phyloP scores from a whole-genome alignment of 1,284 basidiomycete species.

The Cutaneotrichosporon sp. region DNA sequence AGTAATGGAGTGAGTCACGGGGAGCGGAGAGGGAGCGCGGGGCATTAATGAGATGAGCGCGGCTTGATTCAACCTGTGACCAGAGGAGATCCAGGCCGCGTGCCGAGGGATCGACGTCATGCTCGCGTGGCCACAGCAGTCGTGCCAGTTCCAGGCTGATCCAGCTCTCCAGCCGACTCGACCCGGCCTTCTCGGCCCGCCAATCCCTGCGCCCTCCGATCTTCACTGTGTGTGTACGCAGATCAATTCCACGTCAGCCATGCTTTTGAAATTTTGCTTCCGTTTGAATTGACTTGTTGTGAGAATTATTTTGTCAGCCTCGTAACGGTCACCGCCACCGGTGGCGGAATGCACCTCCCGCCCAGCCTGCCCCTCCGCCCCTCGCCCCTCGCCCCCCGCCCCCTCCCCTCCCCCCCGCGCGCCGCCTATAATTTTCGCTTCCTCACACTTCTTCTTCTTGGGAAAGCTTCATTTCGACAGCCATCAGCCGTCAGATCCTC shows the following conservation, averaged over 20 bases:
- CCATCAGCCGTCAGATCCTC: conserved; percentile 18
- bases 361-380: background rate
- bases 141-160: too few relatives aligned
- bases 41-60: conserved; percentile 3
- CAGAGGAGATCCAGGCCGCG: too few relatives aligned
- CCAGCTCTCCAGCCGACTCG: background rate
- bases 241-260: conserved; percentile 6
- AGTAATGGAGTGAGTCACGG: background rate
- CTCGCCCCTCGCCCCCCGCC: background rate
- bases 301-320: background rate
- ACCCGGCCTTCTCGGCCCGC: too few relatives aligned
- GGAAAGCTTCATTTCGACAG: conserved; percentile 24
- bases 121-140: background rate
- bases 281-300: background rate
- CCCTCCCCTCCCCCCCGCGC: background rate
- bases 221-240: too few relatives aligned
- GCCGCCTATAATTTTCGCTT: conserved; percentile 14
- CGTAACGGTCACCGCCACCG: background rate
- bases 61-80: background rate
- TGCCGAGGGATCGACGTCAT: background rate
- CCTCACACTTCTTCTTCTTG: conserved; percentile 21
- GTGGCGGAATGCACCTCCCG: background rate
- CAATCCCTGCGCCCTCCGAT: too few relatives aligned
- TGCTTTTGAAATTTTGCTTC: conserved; percentile 6
- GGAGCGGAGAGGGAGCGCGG: background rate